These are phyloP conservation scores for Gamarada debralockiae DNA, from an alignment of 495 filamentous ascomycete genomes.

Conservation along the genomic window DNA sequence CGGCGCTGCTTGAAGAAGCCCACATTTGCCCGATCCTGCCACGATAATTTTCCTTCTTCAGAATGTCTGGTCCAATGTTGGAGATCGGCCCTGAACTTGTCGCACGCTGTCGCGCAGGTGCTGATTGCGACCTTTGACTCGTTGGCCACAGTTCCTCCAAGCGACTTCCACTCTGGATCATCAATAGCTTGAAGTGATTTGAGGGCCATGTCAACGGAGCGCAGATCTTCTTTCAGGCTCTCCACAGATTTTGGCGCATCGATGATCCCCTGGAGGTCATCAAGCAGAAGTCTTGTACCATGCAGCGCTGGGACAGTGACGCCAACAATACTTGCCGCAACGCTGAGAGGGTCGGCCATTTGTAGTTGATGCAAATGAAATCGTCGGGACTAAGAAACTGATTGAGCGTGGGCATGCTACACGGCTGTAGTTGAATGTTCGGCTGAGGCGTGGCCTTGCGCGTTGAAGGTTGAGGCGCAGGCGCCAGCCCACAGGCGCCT, in stretches of 20 bases:
- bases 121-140: slow-evolving; percentile 27
- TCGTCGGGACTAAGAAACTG: not conserved
- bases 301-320: slow-evolving; percentile 32
- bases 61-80: slow-evolving; percentile 32
- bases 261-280: slow-evolving; percentile 32
- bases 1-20: slow-evolving; percentile 34
- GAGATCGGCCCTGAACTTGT: slow-evolving; percentile 28
- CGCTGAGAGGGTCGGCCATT: slow-evolving; percentile 34
- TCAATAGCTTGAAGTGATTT: slow-evolving; percentile 7
- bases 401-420: not conserved
- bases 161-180: slow-evolving; percentile 29
- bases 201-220: slow-evolving; percentile 28
- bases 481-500: not conserved
- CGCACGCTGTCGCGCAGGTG: slow-evolving; percentile 27
- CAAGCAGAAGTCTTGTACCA: slow-evolving; percentile 27
- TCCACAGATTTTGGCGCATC: slow-evolving; percentile 31
- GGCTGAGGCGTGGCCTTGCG: not conserved
- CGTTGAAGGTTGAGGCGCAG: not conserved
- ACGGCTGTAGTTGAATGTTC: not conserved
- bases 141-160: slow-evolving; percentile 26
- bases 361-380: slow-evolving; percentile 12
- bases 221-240: slow-evolving; percentile 25
- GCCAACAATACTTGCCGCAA: slow-evolving; percentile 30
- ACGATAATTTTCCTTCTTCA: slow-evolving; percentile 26
- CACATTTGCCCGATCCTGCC: slow-evolving; percentile 25